Conservation (phyloP, 495 filamentous ascomycete species). For the Oidiodendron maius region DNA sequence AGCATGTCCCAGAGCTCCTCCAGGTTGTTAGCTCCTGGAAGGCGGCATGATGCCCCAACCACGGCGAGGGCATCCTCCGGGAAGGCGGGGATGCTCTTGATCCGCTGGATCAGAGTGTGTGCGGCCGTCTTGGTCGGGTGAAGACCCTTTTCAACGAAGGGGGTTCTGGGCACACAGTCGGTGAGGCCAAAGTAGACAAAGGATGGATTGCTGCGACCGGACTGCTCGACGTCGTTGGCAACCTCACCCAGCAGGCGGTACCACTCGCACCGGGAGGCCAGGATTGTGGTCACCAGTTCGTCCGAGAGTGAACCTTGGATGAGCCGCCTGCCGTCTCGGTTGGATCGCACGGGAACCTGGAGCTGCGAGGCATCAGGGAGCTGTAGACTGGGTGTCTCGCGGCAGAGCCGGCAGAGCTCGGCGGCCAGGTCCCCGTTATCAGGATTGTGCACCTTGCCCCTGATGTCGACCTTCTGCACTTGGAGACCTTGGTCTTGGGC, state of each 20-base stretch:
- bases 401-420: slow-evolving; percentile 22
- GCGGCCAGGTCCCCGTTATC: slow-evolving; percentile 21
- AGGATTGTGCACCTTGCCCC: slow-evolving; percentile 28
- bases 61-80: slow-evolving; percentile 34
- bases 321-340: slow-evolving; percentile 20
- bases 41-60: slow-evolving; percentile 41
- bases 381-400: slow-evolving; percentile 10
- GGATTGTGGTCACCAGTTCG: slow-evolving; percentile 26
- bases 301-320: slow-evolving; percentile 19
- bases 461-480: slow-evolving; percentile 20
- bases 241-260: slow-evolving; percentile 23
- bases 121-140: slow-evolving; percentile 21
- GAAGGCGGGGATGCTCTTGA: too few species aligned
- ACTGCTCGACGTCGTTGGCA: slow-evolving; percentile 20
- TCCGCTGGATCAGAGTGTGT: slow-evolving; percentile 4
- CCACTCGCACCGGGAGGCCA: slow-evolving; percentile 32
- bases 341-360: slow-evolving; percentile 23
- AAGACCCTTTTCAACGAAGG: slow-evolving; percentile 24
- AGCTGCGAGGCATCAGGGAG: slow-evolving; percentile 21
- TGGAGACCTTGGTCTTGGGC: slow-evolving; percentile 16
- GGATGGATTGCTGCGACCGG: slow-evolving; percentile 8
- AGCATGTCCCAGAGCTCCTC: slow-evolving; percentile 27
- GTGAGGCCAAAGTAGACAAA: slow-evolving; percentile 27
- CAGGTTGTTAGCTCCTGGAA: slow-evolving; percentile 30
- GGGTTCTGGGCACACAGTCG: slow-evolving; percentile 25